These are phyloP conservation scores for Boletus reticulatus DNA, from an alignment of 768 basidiomycete genomes.

Conservation along the genomic window DNA sequence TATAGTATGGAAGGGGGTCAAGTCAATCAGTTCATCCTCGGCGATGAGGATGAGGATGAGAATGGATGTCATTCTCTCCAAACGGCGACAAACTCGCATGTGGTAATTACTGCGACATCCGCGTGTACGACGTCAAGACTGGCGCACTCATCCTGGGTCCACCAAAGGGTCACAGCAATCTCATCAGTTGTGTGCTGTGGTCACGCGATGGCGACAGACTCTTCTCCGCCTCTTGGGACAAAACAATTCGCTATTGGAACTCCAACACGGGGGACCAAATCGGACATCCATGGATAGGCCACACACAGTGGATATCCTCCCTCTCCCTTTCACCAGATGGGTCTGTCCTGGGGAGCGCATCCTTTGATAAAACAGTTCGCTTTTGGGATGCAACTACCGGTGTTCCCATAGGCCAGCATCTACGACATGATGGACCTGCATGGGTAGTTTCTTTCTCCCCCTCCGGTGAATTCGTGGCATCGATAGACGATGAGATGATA, in stretches of 20 bases:
- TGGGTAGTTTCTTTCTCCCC: not conserved
- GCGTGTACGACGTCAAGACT: not conserved
- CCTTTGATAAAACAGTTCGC: not conserved
- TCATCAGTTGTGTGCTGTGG: not conserved
- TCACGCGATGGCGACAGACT: not conserved
- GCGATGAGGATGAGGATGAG: too few relatives aligned
- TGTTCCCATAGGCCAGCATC: not conserved
- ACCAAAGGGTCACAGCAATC: rapidly evolving
- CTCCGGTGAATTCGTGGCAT: not conserved
- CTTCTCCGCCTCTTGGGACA: not conserved
- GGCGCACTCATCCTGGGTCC: not conserved
- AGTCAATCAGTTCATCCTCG: too few relatives aligned
- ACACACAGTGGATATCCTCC: not conserved
- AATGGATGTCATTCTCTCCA: too few relatives aligned
- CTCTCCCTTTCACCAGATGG: not conserved
- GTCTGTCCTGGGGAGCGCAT: not conserved
- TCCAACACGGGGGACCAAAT: not conserved
- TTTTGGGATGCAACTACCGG: not conserved
- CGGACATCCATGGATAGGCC: not conserved
- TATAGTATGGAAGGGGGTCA: too few relatives aligned
- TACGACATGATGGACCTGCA: not conserved
- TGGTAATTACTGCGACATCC: not conserved
- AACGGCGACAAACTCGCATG: too few relatives aligned
- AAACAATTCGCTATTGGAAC: not conserved
- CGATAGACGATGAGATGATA: not conserved